These are phyloP conservation scores for Exophiala mesophila DNA, from an alignment of 2,329 filamentous ascomycete species.

Conservation along the genomic window DNA sequence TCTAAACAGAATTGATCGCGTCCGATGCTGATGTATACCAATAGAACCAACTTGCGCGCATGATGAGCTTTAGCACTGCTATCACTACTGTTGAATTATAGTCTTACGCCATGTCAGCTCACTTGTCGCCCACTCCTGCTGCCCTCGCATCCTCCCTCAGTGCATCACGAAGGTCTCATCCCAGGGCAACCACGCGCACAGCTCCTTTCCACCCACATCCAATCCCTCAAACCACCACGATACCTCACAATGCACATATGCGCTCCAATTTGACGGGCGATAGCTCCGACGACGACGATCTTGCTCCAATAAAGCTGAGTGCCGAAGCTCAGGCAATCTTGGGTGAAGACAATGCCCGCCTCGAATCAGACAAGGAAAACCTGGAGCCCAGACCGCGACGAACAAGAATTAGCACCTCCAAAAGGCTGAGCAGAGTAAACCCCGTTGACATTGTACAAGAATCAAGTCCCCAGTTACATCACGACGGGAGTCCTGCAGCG, in stretches of 20 bases:
- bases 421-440: conserved; percentile 11
- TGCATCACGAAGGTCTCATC: conserved; percentile 33
- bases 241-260: conserved; percentile 1
- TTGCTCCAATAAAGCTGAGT: conserved; percentile 87
- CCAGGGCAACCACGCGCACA: conserved; percentile 30
- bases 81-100: conserved; percentile 14
- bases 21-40: conserved; percentile 3
- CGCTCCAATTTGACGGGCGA: conserved; percentile 53
- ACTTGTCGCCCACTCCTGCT: conserved; percentile 36
- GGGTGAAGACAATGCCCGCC: conserved; percentile 52
- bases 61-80: conserved; percentile 13
- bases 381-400: conserved; percentile 8
- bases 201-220: conserved; percentile 10
- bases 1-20: conserved; percentile 9
- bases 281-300: conserved; percentile 91
- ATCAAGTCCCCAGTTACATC: conserved; percentile 35
- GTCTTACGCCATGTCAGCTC: conserved; percentile 25
- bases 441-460: conserved; percentile 30
- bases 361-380: conserved; percentile 33
- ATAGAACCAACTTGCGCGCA: background rate
- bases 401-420: conserved; percentile 10
- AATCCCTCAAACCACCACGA: background rate
- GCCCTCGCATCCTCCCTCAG: conserved; percentile 34
- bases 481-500: conserved; percentile 39
- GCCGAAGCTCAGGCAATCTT: conserved; percentile 84